These are phyloP conservation scores for Solanum etuberosum DNA, from an alignment of 257 asterid genomes.

Conservation along the genomic window DNA sequence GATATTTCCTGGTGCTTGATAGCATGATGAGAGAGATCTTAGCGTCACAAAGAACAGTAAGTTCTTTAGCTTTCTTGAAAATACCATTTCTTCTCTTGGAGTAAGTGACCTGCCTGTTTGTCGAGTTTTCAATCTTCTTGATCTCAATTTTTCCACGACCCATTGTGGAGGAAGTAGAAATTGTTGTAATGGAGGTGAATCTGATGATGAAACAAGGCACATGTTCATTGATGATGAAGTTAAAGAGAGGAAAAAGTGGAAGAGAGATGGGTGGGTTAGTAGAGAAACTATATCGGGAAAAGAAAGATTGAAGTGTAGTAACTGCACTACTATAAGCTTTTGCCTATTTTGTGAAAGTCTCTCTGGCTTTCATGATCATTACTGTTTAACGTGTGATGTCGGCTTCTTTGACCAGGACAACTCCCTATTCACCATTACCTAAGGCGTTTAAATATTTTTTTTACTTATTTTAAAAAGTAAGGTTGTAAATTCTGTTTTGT, in stretches of 20 bases:
- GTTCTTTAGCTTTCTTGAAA: constrained; percentile 52
- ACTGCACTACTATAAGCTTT: constrained; percentile 3
- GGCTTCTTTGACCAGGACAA: constrained; percentile 17
- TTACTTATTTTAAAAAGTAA: too few relatives aligned
- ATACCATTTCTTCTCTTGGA: constrained; percentile 45
- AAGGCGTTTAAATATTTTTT: background rate
- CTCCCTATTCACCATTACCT: background rate
- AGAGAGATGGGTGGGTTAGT: background rate
- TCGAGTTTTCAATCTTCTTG: constrained; percentile 36
- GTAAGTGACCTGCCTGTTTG: constrained; percentile 42
- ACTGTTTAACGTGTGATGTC: constrained; percentile 13
- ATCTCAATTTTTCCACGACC: constrained; percentile 43
- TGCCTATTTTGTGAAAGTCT: constrained; percentile 12
- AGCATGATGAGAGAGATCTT: constrained; percentile 44
- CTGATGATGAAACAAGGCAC: background rate
- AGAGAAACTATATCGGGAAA: constrained; percentile 16
- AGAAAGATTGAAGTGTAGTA: constrained; percentile 7
- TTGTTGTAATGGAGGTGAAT: background rate
- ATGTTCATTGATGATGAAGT: background rate
- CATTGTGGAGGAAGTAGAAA: background rate
- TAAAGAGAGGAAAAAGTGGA: background rate
- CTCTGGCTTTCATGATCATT: background rate
- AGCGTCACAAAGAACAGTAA: constrained; percentile 47
- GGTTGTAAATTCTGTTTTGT: too few relatives aligned
- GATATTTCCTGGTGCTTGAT: constrained; percentile 32